Evolutionary conservation across 2,329 filamentous ascomycete species (phyloP), one percentile per base, ranked within the genome.

Genomic region (Amesomyces nigricolor): DNA sequence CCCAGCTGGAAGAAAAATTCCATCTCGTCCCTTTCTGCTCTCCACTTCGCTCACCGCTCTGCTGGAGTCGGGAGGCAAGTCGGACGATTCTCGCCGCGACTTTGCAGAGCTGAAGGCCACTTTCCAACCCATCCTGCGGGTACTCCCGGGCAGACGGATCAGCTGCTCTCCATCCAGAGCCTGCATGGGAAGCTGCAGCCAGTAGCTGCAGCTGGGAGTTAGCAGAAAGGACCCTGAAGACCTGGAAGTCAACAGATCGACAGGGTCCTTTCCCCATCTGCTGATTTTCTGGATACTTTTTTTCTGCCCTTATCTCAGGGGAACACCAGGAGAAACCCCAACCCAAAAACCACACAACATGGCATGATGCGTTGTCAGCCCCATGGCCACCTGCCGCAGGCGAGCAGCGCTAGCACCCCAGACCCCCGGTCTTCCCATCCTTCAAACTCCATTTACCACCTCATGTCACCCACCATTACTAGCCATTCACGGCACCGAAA

Each of bases 21-120:
- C 32, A 11, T 14, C 45, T 19, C 22, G 22, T 26, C 22, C 22
- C 22, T 38, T 16, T 8, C 2, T 13, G 10, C n/a, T 47, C 48
- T 44, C 48, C 54, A 56, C 47, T 32, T 26, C 17, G 35, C 42
- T 57, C 47, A 54, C 55, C 55, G 55, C 55, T 51, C 43, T 30
- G 13, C 17, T 11, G n/a, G 38, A 37, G 22, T 26, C 22, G 22
- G n/a, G 48, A 26, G n/a, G 8, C 5, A 32, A 32, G 47, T 50
- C 47, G 35, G 26, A 19, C 26, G 22, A 42, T 50, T 26, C 6
- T 22, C 37, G 19, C 51, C 14, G 43, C 45, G 16, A 26, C 38
- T 43, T 35, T 47, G 44, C 51, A 47, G 22, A 42, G 32, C 39
- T 42, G 39, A 35, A 35, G 32, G 11, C 32, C 32, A 35, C 32